phyloP scores from a whole-genome alignment of 805 yeast genomes.

The Dipodascus geniculatus region DNA sequence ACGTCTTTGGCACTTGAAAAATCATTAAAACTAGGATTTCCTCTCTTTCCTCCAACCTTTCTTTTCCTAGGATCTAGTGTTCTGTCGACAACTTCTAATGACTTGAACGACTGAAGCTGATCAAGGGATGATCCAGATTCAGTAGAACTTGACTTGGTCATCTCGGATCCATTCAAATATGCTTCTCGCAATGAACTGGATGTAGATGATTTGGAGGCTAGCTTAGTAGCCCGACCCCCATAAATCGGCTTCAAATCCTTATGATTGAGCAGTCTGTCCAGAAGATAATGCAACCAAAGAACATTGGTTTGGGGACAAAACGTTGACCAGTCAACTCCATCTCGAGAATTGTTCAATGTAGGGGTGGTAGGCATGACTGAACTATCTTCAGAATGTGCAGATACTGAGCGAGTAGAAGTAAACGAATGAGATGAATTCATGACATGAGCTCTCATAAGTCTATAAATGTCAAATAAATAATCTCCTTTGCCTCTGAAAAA shows the following conservation, averaged over 20 bases:
- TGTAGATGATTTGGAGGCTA: slow-evolving; percentile 13
- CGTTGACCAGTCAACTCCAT: slow-evolving; percentile 36
- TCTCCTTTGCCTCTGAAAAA: slow-evolving; percentile 52
- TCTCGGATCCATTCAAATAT: slow-evolving; percentile 8
- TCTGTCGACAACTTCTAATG: slow-evolving; percentile 11
- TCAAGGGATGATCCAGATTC: slow-evolving; percentile 3
- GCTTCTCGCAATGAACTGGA: slow-evolving; percentile 13
- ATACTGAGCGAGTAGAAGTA: slow-evolving; percentile 2
- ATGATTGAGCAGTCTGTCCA: slow-evolving; percentile 35
- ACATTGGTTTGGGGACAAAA: slow-evolving; percentile 41
- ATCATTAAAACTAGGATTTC: slow-evolving; percentile 14
- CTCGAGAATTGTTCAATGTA: not conserved
- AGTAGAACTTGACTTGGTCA: slow-evolving; percentile 1
- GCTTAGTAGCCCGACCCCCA: slow-evolving; percentile 14
- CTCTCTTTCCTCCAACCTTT: slow-evolving; percentile 9
- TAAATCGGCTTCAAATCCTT: slow-evolving; percentile 24
- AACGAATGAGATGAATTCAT: slow-evolving; percentile 2
- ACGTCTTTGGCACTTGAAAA: slow-evolving; percentile 16
- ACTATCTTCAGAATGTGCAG: slow-evolving; percentile 2
- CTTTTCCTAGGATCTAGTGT: slow-evolving; percentile 19
- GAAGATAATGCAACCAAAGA: slow-evolving; percentile 54
- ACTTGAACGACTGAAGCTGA: slow-evolving; percentile 15
- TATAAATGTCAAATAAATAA: slow-evolving; percentile 49
- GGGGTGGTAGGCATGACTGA: slow-evolving; percentile 2
- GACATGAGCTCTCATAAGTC: slow-evolving; percentile 36